Evolutionary conservation across 176 grass and related monocot genomes (phyloP).

Genomic region (Poa pratensis): DNA sequence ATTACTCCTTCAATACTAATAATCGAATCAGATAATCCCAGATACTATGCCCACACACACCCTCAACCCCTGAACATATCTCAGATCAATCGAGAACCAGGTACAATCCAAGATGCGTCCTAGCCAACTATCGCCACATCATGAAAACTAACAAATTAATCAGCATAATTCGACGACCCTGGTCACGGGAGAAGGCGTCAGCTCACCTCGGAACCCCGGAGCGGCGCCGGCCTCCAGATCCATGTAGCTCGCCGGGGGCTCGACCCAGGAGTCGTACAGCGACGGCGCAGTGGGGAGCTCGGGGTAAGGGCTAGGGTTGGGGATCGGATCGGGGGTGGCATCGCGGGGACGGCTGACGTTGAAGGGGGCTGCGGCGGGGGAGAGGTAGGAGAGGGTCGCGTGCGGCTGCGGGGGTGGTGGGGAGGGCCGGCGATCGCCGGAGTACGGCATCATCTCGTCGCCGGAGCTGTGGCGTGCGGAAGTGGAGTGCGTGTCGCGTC

Average conservation of each 20-base stretch:
- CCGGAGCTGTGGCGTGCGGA: background rate
- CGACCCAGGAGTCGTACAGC: conserved; percentile 41
- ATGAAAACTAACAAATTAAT: background rate
- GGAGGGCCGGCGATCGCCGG: conserved; percentile 30
- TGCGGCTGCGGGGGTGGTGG: background rate
- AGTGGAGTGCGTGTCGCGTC: background rate
- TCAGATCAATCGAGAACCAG: background rate
- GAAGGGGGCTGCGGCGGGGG: conserved; percentile 50
- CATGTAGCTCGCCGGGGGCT: conserved; percentile 47
- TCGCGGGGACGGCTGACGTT: conserved; percentile 27
- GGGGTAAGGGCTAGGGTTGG: conserved; percentile 35
- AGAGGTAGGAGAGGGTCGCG: conserved; percentile 40
- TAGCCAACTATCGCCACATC: background rate
- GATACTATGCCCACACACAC: background rate
- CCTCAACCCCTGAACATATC: background rate
- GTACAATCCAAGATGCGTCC: background rate
- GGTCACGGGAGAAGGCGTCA: background rate
- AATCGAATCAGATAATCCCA: conserved; percentile 12
- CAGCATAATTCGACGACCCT: background rate
- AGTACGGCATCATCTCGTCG: conserved; percentile 22
- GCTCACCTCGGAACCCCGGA: conserved; percentile 18
- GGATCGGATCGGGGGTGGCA: conserved; percentile 23
- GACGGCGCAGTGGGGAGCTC: conserved; percentile 39
- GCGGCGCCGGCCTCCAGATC: background rate
- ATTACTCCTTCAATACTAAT: conserved; percentile 7